These are phyloP conservation scores for Sporisorium sorghi DNA, from an alignment of 1,284 basidiomycete genomes.

Conservation along the genomic window DNA sequence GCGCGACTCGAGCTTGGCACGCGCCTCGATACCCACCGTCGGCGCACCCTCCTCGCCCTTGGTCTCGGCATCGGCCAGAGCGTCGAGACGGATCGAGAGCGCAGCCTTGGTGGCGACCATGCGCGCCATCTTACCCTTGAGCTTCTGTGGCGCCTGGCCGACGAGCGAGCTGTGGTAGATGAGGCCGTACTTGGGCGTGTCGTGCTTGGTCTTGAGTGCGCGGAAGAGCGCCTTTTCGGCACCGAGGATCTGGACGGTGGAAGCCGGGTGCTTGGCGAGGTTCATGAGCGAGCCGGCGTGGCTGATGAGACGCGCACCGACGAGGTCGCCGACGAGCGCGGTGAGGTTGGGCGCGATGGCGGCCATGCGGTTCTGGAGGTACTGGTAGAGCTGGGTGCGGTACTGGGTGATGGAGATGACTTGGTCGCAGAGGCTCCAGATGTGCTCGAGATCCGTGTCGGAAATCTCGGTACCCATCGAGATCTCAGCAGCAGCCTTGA, in stretches of 20 bases:
- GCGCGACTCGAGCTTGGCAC: conserved; percentile 93
- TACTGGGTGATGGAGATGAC: conserved; percentile 95
- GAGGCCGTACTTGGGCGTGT: conserved; percentile 97
- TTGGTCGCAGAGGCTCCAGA: conserved; percentile 94
- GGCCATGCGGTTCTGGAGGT: conserved; percentile 95
- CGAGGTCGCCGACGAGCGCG: conserved; percentile 93
- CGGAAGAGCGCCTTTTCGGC: conserved; percentile 99
- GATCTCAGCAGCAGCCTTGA: conserved; percentile 91
- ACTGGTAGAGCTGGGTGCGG: conserved; percentile 90
- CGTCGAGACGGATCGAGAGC: conserved; percentile 94
- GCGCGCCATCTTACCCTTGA: conserved; percentile 99
- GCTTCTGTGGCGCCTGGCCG: conserved; percentile 95
- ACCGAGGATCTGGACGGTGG: conserved; percentile 96
- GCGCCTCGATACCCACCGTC: conserved; percentile 89
- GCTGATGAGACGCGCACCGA: conserved; percentile 93
- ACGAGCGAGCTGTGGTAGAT: conserved; percentile 92
- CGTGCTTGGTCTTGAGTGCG: conserved; percentile 97
- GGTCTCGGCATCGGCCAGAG: conserved; percentile 88
- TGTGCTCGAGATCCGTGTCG: conserved; percentile 92
- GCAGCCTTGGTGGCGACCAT: conserved; percentile 96
- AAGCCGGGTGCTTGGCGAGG: conserved; percentile 95
- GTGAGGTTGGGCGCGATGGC: conserved; percentile 97
- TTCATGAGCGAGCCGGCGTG: conserved; percentile 95
- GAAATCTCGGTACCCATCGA: conserved; percentile 99
- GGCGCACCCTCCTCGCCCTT: conserved; percentile 83